Evolutionary conservation across 179 eudicot species (phyloP), one percentile per base, ranked within the genome.

Genomic region (Drosera spatulata): DNA sequence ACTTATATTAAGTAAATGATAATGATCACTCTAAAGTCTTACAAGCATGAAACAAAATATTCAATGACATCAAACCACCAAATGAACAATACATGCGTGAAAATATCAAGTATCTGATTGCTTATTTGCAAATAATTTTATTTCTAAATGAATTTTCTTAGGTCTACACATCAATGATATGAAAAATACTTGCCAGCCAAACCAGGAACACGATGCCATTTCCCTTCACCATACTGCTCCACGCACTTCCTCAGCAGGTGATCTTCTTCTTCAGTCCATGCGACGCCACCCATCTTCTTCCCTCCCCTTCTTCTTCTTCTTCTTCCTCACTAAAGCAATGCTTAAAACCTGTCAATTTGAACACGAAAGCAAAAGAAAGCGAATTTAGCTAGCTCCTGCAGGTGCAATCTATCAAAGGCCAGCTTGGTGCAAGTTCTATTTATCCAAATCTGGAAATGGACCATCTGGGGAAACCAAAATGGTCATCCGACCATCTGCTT

Each of bases 191-290:
- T 55, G 38, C 58, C 58, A 47, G 76, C 71, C 15, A 72, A 39
- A 48, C 62, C 65, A 52, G 71, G 71, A 59, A 67, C 69, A 5
- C 76, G 76, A 67, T 72, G 71, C 76, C 76, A 72, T 42, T 67
- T 72, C 8, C 76, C 71, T 67, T 72, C 76, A 54, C 76, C 76
- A 58, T 72, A 63, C 41, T 67, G 65, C 41, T 67, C 65, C 11
- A 72, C 58, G 53, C 76, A 72, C 56, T 63, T 63, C 55, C 76
- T 72, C 0, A 67, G 62, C 49, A 72, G 42, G 38, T 60, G 55
- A 55, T 72, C 76, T 50, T 72, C 76, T 50, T 72, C 75, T 67
- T 63, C 65, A 62, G 68, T 67, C 71, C 76, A 72, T 62, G 76
- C 76, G 53, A 72, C 68, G 61, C 76, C 71, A n/a, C 76, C 76